Conservation (phyloP, 805 yeast genomes). For the Kodamaea fukazawae region DNA sequence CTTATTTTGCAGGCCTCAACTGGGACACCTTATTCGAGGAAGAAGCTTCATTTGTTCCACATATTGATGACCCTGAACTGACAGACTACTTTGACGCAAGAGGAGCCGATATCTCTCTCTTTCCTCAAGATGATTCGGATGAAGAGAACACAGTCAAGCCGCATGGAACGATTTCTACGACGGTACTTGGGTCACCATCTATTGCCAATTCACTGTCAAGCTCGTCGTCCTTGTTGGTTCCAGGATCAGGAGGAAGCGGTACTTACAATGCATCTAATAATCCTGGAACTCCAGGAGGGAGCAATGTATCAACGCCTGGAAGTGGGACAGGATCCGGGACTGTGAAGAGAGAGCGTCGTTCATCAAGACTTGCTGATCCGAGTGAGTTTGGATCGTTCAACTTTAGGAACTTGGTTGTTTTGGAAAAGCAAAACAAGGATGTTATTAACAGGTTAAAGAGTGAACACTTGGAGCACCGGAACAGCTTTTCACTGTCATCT, state of each 20-base stretch:
- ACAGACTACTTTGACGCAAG: constrained; percentile 90
- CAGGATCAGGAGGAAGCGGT: constrained; percentile 7
- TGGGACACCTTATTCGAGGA: constrained; percentile 74
- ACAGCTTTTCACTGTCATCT: constrained; percentile 48
- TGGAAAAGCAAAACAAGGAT: constrained; percentile 92
- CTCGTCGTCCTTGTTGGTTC: constrained; percentile 12
- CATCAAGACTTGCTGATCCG: constrained; percentile 69
- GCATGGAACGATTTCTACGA: constrained; percentile 13
- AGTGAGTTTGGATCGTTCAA: constrained; percentile 89
- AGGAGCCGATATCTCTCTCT: constrained; percentile 74
- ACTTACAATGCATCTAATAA: constrained; percentile 2
- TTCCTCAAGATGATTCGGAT: constrained; percentile 49
- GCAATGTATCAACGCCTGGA: constrained; percentile 14
- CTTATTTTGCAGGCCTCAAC: constrained; percentile 66
- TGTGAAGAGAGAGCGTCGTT: constrained; percentile 59
- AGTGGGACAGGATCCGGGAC: constrained; percentile 9
- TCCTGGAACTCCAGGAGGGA: constrained; percentile 5
- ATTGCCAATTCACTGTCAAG: constrained; percentile 7
- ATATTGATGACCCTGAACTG: constrained; percentile 71
- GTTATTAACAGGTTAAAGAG: constrained; percentile 81
- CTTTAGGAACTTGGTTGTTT: constrained; percentile 81
- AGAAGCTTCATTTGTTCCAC: constrained; percentile 82
- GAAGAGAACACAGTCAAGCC: constrained; percentile 20
- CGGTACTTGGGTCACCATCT: constrained; percentile 17
- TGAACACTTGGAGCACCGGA: constrained; percentile 69